Evolutionary conservation across 2,329 filamentous ascomycete species (phyloP).

Genomic region (Aspergillus sp.): DNA sequence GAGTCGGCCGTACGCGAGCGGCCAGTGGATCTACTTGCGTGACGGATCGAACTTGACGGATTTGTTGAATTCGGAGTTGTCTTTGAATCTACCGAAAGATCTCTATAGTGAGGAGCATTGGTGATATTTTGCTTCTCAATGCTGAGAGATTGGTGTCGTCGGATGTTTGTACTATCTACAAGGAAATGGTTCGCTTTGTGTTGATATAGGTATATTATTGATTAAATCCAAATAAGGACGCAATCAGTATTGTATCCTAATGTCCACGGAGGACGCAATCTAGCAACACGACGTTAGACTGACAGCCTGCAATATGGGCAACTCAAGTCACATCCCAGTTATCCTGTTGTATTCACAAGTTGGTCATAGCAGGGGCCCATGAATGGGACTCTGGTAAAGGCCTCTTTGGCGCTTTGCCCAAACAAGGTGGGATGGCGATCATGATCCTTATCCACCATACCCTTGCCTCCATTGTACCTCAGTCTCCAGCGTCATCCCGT

Average conservation of each 20-base stretch:
- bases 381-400: too few species aligned
- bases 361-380: neutral
- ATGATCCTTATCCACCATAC: too few species aligned
- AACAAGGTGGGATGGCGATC: neutral
- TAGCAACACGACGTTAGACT: too few species aligned
- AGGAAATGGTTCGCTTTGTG: neutral
- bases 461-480: too few species aligned
- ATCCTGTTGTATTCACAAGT: neutral
- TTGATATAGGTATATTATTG: neutral
- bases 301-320: neutral
- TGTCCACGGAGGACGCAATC: too few species aligned
- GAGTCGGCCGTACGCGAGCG: conserved; percentile 42
- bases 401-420: too few species aligned
- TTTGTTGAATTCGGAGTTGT: conserved; percentile 67
- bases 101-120: conserved; percentile 20
- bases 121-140: too few species aligned
- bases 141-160: too few species aligned
- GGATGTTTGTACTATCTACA: neutral
- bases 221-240: neutral
- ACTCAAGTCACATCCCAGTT: neutral
- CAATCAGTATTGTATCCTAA: too few species aligned
- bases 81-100: conserved; percentile 49
- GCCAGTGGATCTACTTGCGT: conserved; percentile 80
- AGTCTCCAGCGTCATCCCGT: neutral
- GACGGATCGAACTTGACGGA: conserved; percentile 70